These are phyloP conservation scores for Eimeria acervulina DNA, from an alignment of 169 alveolate species.

Conservation along the genomic window DNA sequence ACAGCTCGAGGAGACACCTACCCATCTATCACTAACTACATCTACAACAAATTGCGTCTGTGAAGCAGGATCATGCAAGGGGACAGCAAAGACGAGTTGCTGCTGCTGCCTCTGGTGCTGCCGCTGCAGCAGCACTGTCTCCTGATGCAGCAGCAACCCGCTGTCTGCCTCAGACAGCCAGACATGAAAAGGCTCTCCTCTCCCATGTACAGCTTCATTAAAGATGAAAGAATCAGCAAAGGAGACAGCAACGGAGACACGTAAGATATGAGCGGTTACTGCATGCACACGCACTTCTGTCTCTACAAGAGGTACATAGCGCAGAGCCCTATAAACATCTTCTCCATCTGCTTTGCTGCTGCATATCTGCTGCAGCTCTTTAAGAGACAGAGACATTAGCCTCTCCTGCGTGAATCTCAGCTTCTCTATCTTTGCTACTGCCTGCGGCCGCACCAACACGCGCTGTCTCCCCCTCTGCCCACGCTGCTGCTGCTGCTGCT, in stretches of 20 bases:
- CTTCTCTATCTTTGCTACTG: slow-evolving; percentile 20
- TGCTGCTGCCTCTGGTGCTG: slow-evolving; percentile 6
- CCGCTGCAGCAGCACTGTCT: slow-evolving; percentile 82
- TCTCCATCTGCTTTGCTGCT: slow-evolving; percentile 71
- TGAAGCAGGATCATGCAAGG: slow-evolving; percentile 82
- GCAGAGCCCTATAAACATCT: slow-evolving; percentile 43
- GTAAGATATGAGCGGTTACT: slow-evolving; percentile 76
- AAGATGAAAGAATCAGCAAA: slow-evolving; percentile 77
- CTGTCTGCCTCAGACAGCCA: slow-evolving; percentile 83
- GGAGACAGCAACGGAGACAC: slow-evolving; percentile 44
- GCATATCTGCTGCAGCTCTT: slow-evolving; percentile 43
- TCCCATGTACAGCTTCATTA: slow-evolving; percentile 79
- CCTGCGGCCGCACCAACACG: not conserved
- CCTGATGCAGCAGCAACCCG: slow-evolving; percentile 83
- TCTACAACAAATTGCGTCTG: slow-evolving; percentile 81
- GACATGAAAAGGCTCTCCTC: slow-evolving; percentile 81
- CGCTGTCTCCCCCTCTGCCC: not conserved
- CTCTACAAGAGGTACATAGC: slow-evolving; percentile 18
- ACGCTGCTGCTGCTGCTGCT: not conserved
- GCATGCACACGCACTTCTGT: slow-evolving; percentile 77
- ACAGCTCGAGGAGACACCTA: slow-evolving; percentile 68
- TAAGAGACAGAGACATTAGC: not conserved
- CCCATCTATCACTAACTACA: slow-evolving; percentile 85
- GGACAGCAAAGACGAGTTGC: slow-evolving; percentile 81
- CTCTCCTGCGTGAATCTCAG: not conserved